phyloP scores from a whole-genome alignment of 306 rosid species.

The Corylus americana region DNA sequence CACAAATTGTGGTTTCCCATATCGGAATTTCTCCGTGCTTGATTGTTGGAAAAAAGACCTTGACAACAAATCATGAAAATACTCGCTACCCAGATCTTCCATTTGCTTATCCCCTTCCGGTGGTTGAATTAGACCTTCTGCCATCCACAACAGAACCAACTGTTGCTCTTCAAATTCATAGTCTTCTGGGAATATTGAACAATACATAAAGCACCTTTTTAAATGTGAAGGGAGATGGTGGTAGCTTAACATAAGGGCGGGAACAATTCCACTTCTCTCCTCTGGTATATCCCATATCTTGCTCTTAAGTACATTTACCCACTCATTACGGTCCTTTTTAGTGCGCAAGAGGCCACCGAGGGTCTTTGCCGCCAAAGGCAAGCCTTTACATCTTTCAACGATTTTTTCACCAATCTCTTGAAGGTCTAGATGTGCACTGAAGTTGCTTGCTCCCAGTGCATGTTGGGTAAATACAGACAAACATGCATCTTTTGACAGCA shows the following conservation, averaged over 20 bases:
- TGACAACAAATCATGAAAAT: conserved; percentile 18
- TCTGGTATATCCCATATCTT: neutral
- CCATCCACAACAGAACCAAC: conserved; percentile 1
- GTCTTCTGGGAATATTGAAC: conserved; percentile 12
- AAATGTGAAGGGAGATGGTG: neutral
- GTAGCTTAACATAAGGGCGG: conserved; percentile 19
- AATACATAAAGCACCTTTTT: conserved; percentile 17
- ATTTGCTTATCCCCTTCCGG: neutral
- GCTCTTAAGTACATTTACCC: too few relatives aligned
- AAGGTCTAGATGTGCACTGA: too few relatives aligned
- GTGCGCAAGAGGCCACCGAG: too few relatives aligned
- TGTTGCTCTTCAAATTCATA: neutral
- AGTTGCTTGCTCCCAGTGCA: too few relatives aligned
- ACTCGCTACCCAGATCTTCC: conserved; percentile 5
- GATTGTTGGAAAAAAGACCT: conserved; percentile 26
- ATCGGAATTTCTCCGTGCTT: too few relatives aligned
- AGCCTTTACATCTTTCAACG: too few relatives aligned
- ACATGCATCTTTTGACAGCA: too few relatives aligned
- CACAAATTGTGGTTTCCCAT: neutral
- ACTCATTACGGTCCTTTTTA: too few relatives aligned
- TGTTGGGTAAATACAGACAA: too few relatives aligned
- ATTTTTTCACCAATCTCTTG: too few relatives aligned
- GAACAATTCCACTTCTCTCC: neutral
- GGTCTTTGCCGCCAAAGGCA: too few relatives aligned
- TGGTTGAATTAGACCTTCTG: neutral